Evolutionary conservation across 805 yeast genomes (phyloP), one percentile per base, ranked within the genome.

Genomic region (Schwanniomyces yamadae): DNA sequence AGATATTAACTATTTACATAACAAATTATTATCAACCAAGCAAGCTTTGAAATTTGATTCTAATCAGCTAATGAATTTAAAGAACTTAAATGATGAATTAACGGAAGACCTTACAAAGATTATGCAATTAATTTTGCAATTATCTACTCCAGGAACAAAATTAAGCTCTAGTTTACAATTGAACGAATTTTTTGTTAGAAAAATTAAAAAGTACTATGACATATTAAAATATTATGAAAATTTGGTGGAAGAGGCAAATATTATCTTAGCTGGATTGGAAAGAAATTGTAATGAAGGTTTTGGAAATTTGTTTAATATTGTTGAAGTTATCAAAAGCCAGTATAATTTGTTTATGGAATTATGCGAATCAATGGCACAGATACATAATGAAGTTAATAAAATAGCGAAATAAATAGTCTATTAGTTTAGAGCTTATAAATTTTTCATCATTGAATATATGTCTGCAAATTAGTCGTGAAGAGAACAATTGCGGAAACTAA

Each of bases 341-440:
- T 84, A 81, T 53, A 67, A 68, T 28, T 61, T 84, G 35, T 84
- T 82, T 57, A 80, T 83, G 79, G 90, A 83, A 55, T 67, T 82
- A 28, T 82, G 90, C 32, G 85, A 83, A 54, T 73, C 77, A 26
- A 72, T 82, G 53, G 90, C 91, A 2, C 85, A 80, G 46, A 57
- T 82, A 26, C 91, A 84, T 57, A 59, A 50, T 31, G 63, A 61
- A 43, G 59, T 63, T 15, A 46, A 41, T 34, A 50, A 36, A 36
- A 5, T 40, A 33, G 27, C 23, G 23, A 36, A 40, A 34, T 36
- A 33, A 28, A 12, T 28, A 34, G 29, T 22, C 10, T 22, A 22
- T 10, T 22, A 4, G n/a, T 22, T 5, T 22, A 22, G 10, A 22
- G 24, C n/a, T 21, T 10, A 10, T 10, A 22, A 10, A 22, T 22